These are phyloP conservation scores for Solanum paucissectum DNA, from an alignment of 257 asterid genomes.

Conservation along the genomic window DNA sequence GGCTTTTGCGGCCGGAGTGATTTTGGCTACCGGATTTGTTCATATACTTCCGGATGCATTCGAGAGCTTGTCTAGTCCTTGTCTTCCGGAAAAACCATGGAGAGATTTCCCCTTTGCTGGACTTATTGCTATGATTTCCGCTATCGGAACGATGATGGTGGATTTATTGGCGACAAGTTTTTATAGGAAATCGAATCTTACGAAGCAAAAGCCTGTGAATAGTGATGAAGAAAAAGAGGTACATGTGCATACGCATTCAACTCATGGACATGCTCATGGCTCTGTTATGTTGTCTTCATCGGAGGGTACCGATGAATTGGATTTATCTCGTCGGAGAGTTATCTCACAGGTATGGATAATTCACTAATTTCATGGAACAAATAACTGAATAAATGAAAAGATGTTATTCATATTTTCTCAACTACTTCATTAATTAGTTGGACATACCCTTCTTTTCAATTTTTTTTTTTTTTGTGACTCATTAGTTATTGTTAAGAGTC, in stretches of 20 bases:
- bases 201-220: background rate
- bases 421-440: too few species aligned
- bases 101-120: conserved; percentile 4
- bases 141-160: conserved; percentile 7
- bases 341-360: conserved; percentile 11
- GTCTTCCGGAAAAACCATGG: conserved; percentile 2
- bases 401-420: too few species aligned
- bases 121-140: conserved; percentile 6
- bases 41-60: conserved; percentile 6
- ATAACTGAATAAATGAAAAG: too few species aligned
- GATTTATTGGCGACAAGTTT: background rate
- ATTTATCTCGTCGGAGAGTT: conserved; percentile 8
- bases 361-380: too few species aligned
- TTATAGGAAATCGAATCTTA: background rate
- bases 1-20: conserved; percentile 23
- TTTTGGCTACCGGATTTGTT: conserved; percentile 26
- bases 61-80: background rate
- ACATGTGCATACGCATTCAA: conserved; percentile 12
- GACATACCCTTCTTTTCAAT: background rate
- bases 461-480: background rate
- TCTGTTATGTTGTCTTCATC: background rate
- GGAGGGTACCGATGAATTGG: background rate
- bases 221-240: conserved; percentile 6
- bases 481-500: background rate
- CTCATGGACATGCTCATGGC: conserved; percentile 18